These are phyloP conservation scores for Cyberlindnera americana DNA, from an alignment of 805 yeast genomes.

Conservation along the genomic window DNA sequence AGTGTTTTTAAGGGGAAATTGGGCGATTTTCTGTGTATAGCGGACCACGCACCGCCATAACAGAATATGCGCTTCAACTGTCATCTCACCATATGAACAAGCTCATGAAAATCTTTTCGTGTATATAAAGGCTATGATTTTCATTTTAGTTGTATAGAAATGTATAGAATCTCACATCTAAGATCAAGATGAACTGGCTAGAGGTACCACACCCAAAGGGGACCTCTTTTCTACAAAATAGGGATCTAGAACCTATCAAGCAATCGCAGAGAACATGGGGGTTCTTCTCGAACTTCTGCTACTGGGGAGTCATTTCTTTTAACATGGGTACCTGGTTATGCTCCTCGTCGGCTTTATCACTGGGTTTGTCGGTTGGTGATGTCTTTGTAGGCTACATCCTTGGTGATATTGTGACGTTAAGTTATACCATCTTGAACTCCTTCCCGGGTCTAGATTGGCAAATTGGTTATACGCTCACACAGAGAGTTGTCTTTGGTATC, in stretches of 20 bases:
- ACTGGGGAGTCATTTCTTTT: slow-evolving; percentile 44
- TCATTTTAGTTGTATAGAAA: background rate
- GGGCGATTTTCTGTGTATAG: too few species aligned
- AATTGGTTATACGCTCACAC: slow-evolving; percentile 44
- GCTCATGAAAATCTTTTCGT: too few species aligned
- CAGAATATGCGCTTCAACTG: slow-evolving; percentile 1
- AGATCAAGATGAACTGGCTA: background rate
- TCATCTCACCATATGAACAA: background rate
- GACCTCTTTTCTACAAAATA: slow-evolving; percentile 9
- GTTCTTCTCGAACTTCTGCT: slow-evolving; percentile 37
- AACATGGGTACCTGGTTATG: slow-evolving; percentile 44
- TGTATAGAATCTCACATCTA: background rate
- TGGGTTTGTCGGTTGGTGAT: slow-evolving; percentile 44
- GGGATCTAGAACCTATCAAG: slow-evolving; percentile 16
- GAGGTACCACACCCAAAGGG: slow-evolving; percentile 2
- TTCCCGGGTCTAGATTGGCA: slow-evolving; percentile 48
- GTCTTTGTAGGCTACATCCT: slow-evolving; percentile 40
- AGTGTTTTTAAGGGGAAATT: too few species aligned
- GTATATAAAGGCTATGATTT: too few species aligned
- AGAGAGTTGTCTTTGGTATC: slow-evolving; percentile 45
- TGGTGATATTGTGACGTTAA: slow-evolving; percentile 44
- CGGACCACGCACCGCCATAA: background rate
- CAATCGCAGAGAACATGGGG: slow-evolving; percentile 35
- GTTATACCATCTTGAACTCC: slow-evolving; percentile 43
- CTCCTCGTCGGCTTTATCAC: slow-evolving; percentile 40